Percentiles rank a stretch among this genome's conserved stretches.
Conservation (phyloP, 2,329 filamentous ascomycete genomes). For the Xylaria sp. region DNA sequence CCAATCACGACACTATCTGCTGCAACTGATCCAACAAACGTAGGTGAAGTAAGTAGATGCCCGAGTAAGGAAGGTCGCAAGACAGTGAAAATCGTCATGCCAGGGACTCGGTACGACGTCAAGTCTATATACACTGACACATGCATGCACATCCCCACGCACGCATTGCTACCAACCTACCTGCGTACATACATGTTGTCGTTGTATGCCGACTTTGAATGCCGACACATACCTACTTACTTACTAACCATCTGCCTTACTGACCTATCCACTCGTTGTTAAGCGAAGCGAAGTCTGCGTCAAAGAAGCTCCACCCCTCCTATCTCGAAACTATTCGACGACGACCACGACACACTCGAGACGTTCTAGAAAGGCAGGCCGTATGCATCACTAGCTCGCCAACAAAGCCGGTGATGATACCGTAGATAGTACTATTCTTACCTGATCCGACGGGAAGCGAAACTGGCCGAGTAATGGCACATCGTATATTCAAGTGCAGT, state of each 20-base stretch:
- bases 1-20: not conserved
- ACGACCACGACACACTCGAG: not conserved
- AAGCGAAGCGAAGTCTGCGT: constrained; percentile 15
- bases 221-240: not conserved
- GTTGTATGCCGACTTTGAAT: not conserved
- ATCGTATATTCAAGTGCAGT: not conserved
- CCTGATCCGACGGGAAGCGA: not conserved
- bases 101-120: constrained; percentile 27
- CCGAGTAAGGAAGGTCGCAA: constrained; percentile 27
- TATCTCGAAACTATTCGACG: not conserved
- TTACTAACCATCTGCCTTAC: not conserved
- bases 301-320: not conserved
- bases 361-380: constrained; percentile 22
- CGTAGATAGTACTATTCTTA: not conserved
- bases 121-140: constrained; percentile 2
- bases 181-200: not conserved
- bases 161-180: not conserved
- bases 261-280: not conserved
- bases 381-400: not conserved
- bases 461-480: not conserved
- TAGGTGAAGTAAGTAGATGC: not conserved
- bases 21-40: not conserved
- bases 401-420: constrained; percentile 1
- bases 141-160: constrained; percentile 3
- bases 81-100: constrained; percentile 14